Evolutionary conservation across 306 rosid genomes (phyloP), one percentile per base, ranked within the genome.

Genomic region (Carpinus viminea): DNA sequence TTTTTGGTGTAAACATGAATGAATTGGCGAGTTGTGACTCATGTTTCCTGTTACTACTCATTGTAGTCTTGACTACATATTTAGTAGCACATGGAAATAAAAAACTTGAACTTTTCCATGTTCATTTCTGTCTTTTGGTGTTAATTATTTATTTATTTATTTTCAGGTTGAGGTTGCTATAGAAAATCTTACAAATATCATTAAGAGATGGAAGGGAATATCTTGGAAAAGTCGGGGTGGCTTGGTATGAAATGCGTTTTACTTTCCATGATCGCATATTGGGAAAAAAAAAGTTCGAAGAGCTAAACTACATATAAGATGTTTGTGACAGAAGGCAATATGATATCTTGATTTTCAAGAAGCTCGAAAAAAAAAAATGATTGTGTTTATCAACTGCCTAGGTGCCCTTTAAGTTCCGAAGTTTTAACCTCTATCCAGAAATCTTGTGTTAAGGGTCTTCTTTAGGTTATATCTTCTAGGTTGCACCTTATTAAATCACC

Each of bases 221-320:
- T 82, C 94, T 12, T 93, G 98, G 98, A 79, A 90, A 76, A 93
- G 93, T 84, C 90, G 92, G 61, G 98, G 98, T 68, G 98, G 96
- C 89, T 72, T 87, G 93, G 98, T 93, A 80, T 73, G 92, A 79
- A 70, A 47, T 47, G 13, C 61, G 60, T 54, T 74, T 55, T 74
- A 65, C 21, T 41, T 72, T 65, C 24, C 69, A 53, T 76, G 20
- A 83, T 66, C 18, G 24, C 24, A 66, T 38, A 9, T 8, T 66
- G n/a, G 26, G 24, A 18, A 66, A 17, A 8, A 4, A 64, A 36
- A 36, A 15, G 17, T 12, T 2, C 31, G 34, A 7, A 8, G 11
- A 5, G 46, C 45, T 13, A 16, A 18, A 8, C 45, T 31, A 55
- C 12, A 17, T 52, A 13, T 11, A 8, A 48, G 52, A 53, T 62